A percentile compares a stretch with the other conserved stretches of the same genome.
Evolutionary conservation across 2,329 filamentous ascomycete species (phyloP).

Genomic region (Verticillium klebahnii): DNA sequence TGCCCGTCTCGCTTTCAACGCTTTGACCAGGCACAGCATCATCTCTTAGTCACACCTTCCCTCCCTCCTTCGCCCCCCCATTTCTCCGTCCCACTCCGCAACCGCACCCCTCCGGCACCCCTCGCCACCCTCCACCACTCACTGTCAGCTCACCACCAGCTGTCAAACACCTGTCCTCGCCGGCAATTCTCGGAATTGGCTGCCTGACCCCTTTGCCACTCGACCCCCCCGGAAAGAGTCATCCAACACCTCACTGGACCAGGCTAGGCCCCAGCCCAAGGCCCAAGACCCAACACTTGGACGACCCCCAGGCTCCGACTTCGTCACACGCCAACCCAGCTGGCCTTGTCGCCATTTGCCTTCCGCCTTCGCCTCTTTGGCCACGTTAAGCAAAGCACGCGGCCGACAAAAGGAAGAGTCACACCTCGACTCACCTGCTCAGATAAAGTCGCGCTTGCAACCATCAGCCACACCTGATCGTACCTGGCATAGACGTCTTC

Average conservation of each 20-base stretch:
- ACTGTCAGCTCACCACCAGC: background rate
- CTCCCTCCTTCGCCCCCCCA: constrained; percentile 13
- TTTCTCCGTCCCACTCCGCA: constrained; percentile 24
- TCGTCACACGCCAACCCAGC: constrained; percentile 12
- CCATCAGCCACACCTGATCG: constrained; percentile 9
- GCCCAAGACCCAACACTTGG: constrained; percentile 6
- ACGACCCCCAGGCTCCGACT: constrained; percentile 14
- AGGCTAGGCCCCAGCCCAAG: constrained; percentile 1
- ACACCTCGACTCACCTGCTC: constrained; percentile 11
- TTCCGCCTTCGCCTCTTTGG: constrained; percentile 12
- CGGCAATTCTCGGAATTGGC: constrained; percentile 27
- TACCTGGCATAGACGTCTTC: constrained; percentile 1
- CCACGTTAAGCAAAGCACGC: constrained; percentile 13
- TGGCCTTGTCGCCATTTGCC: background rate
- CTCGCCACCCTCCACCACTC: constrained; percentile 18
- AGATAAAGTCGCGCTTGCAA: constrained; percentile 11
- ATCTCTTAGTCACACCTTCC: constrained; percentile 12
- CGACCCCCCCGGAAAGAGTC: constrained; percentile 20
- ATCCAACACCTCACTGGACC: constrained; percentile 10
- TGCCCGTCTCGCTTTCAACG: background rate
- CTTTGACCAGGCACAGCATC: background rate
- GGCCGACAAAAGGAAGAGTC: constrained; percentile 12
- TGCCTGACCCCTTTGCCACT: constrained; percentile 24
- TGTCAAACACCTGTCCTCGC: constrained; percentile 4
- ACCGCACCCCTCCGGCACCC: constrained; percentile 32